phyloP scores from a whole-genome alignment of 192 early-diverging fungal genomes.

The Backusella circina region DNA sequence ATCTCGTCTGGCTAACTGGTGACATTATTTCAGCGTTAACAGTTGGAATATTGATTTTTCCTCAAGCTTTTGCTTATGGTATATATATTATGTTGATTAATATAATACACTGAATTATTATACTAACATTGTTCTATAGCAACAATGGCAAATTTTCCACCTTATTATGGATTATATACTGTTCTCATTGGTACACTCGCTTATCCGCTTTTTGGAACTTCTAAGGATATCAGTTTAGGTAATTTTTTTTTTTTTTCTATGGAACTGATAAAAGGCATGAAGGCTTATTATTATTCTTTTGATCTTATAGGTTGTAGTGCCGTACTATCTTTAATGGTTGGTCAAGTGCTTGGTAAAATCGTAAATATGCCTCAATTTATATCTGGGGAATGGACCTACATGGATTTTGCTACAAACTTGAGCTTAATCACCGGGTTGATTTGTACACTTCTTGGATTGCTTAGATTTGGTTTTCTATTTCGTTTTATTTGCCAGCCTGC shows the following conservation, averaged over 20 bases:
- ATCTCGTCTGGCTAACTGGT: slow-evolving; percentile 51
- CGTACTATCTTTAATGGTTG: slow-evolving; percentile 73
- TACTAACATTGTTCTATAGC: slow-evolving; percentile 24
- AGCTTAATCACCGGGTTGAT: slow-evolving; percentile 74
- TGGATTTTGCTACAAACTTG: slow-evolving; percentile 54
- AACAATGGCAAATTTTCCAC: slow-evolving; percentile 67
- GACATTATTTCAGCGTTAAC: slow-evolving; percentile 72
- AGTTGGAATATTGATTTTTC: slow-evolving; percentile 69
- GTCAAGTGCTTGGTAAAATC: slow-evolving; percentile 52
- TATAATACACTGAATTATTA: background rate
- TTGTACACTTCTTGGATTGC: slow-evolving; percentile 66
- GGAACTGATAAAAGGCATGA: background rate
- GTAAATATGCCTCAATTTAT: slow-evolving; percentile 11
- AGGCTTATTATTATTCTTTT: background rate
- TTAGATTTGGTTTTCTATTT: slow-evolving; percentile 82
- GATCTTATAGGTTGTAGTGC: slow-evolving; percentile 29
- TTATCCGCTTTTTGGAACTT: slow-evolving; percentile 71
- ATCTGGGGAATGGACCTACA: slow-evolving; percentile 15
- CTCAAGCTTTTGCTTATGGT: slow-evolving; percentile 69
- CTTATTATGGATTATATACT: slow-evolving; percentile 76
- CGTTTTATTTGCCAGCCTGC: slow-evolving; percentile 84
- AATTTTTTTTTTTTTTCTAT: background rate
- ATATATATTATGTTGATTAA: background rate
- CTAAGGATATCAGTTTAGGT: slow-evolving; percentile 72
- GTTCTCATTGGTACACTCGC: slow-evolving; percentile 66